These are phyloP conservation scores for Curvularia eragrostidis DNA, from an alignment of 2,329 filamentous ascomycete genomes.

Conservation along the genomic window DNA sequence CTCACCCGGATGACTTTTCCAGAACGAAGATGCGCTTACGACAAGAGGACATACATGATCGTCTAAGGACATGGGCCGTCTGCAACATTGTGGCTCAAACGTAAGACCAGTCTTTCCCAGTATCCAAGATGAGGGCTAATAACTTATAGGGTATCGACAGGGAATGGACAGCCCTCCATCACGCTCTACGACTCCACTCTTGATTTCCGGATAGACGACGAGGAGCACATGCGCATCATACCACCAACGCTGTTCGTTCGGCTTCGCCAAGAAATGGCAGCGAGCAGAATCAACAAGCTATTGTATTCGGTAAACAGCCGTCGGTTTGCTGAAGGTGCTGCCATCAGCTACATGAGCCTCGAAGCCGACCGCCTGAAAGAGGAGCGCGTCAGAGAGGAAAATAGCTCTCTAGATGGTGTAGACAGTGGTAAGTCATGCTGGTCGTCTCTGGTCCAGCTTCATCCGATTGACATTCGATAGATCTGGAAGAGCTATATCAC, in stretches of 20 bases:
- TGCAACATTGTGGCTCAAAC: constrained; percentile 84
- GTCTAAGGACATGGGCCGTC: constrained; percentile 81
- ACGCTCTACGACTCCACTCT: constrained; percentile 79
- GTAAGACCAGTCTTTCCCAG: constrained; percentile 46
- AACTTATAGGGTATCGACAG: constrained; percentile 72
- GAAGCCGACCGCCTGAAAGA: constrained; percentile 47
- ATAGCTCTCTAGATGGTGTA: constrained; percentile 41
- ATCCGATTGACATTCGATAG: constrained; percentile 44
- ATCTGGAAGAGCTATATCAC: constrained; percentile 66
- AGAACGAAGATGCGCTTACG: constrained; percentile 76
- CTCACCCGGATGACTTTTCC: constrained; percentile 83
- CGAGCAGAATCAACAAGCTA: constrained; percentile 48
- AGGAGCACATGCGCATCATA: constrained; percentile 48
- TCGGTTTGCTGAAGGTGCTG: constrained; percentile 40
- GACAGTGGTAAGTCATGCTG: constrained; percentile 37
- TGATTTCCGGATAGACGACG: constrained; percentile 48
- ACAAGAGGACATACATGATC: constrained; percentile 78
- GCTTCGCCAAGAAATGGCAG: constrained; percentile 49
- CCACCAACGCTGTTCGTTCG: constrained; percentile 47
- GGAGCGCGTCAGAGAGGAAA: constrained; percentile 35
- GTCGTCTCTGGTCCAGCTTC: neutral
- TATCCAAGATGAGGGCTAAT: constrained; percentile 23
- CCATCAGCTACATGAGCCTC: constrained; percentile 44
- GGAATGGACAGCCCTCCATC: constrained; percentile 81
- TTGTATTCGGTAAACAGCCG: constrained; percentile 45